Conservation (phyloP, 768 basidiomycete genomes). For the Gelatoporia subvermispora region DNA sequence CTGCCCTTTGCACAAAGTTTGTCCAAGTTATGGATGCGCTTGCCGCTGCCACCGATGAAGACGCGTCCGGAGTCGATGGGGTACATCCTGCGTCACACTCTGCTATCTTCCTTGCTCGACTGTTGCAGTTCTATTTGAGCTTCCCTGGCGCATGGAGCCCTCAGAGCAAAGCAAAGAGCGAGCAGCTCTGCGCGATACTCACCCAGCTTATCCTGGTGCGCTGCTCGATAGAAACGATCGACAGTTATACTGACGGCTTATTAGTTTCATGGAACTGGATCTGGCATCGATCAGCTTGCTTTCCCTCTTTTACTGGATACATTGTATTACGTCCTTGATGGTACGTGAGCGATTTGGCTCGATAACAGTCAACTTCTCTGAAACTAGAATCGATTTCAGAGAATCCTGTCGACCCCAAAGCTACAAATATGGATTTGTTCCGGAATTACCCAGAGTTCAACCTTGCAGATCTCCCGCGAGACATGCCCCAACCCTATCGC, state of each 20-base stretch:
- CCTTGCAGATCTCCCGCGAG: slow-evolving; percentile 47
- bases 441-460: slow-evolving; percentile 53
- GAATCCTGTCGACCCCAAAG: slow-evolving; percentile 54
- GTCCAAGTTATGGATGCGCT: slow-evolving; percentile 34
- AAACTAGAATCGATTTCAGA: slow-evolving; percentile 51
- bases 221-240: slow-evolving; percentile 1
- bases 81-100: slow-evolving; percentile 28
- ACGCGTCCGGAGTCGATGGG: slow-evolving; percentile 13
- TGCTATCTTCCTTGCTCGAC: slow-evolving; percentile 54
- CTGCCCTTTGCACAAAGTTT: slow-evolving; percentile 44
- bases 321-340: slow-evolving; percentile 67
- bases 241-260: slow-evolving; percentile 1
- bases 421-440: slow-evolving; percentile 55
- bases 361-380: not conserved
- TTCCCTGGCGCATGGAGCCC: slow-evolving; percentile 56
- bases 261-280: slow-evolving; percentile 53
- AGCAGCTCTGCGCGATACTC: slow-evolving; percentile 36
- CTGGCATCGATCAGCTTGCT: slow-evolving; percentile 46
- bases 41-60: slow-evolving; percentile 11
- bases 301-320: slow-evolving; percentile 73
- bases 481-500: slow-evolving; percentile 52
- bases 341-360: slow-evolving; percentile 32
- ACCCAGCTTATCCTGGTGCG: slow-evolving; percentile 28
- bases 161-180: slow-evolving; percentile 42
- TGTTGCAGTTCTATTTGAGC: slow-evolving; percentile 70